Conservation (phyloP, 192 early-diverging fungal genomes). For the Fimicolochytrium jonesii region DNA sequence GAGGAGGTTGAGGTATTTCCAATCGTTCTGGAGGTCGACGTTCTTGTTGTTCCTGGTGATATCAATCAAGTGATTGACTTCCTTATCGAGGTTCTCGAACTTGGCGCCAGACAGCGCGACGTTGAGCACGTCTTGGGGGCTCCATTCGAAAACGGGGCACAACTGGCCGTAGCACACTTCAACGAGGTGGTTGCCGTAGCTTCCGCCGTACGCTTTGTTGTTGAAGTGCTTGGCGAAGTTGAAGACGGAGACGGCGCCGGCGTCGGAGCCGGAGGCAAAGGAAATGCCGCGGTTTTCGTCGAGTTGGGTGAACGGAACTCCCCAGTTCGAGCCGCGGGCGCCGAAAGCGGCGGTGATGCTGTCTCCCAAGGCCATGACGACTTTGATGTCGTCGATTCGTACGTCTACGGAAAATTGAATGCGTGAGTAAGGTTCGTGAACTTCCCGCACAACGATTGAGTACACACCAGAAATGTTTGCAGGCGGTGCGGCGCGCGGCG, state of each 20-base stretch:
- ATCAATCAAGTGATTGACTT: background rate
- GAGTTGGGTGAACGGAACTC: background rate
- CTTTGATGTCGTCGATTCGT: conserved; percentile 5
- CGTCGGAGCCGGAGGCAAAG: background rate
- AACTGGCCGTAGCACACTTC: background rate
- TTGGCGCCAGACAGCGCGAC: conserved; percentile 1
- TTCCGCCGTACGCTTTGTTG: background rate
- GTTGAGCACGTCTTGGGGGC: background rate
- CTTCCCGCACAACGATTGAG: too few relatives aligned
- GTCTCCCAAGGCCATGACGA: conserved; percentile 4
- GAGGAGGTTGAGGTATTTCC: conserved; percentile 8
- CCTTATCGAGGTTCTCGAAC: background rate
- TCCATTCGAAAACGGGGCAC: background rate
- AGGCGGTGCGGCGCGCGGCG: too few relatives aligned
- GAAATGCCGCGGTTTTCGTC: background rate
- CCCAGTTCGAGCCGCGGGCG: background rate
- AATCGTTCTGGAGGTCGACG: conserved; percentile 5
- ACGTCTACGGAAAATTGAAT: too few relatives aligned
- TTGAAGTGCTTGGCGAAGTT: background rate
- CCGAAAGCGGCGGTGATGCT: conserved; percentile 1
- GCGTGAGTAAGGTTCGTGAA: too few relatives aligned
- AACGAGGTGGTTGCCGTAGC: background rate
- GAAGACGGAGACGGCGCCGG: background rate
- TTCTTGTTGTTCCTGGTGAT: background rate
- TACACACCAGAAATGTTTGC: too few relatives aligned